Conservation (phyloP, 306 rosid genomes). For the Astragalus membranaceus region DNA sequence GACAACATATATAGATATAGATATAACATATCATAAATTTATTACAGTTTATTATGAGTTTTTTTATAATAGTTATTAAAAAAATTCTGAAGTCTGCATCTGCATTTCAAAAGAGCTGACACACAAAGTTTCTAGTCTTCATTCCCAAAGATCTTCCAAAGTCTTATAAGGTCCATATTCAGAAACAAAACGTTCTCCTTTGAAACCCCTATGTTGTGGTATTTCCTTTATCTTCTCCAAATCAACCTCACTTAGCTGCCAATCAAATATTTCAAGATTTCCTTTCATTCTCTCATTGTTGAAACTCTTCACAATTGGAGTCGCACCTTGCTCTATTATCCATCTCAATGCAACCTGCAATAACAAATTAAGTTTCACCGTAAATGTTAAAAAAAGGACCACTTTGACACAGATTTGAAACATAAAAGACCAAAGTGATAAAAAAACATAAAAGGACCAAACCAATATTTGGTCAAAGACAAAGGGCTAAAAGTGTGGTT, state of each 20-base stretch:
- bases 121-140: background rate
- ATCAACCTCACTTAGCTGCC: conserved; percentile 31
- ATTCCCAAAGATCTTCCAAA: conserved; percentile 34
- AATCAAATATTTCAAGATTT: conserved; percentile 42
- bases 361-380: no score
- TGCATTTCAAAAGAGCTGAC: background rate
- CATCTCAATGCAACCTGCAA: conserved; percentile 49
- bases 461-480: no score
- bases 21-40: background rate
- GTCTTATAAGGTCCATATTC: conserved; percentile 43
- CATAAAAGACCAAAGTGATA: no score
- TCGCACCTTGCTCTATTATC: conserved; percentile 32
- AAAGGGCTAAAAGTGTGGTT: no score
- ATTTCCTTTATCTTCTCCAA: conserved; percentile 31
- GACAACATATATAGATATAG: no score
- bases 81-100: background rate
- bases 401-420: no score
- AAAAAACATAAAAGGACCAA: no score
- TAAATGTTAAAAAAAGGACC: no score
- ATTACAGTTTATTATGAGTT: background rate
- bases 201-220: conserved; percentile 24
- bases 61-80: background rate
- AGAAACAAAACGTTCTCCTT: conserved; percentile 22
- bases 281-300: conserved; percentile 41
- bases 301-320: conserved; percentile 38